Evolutionary conservation across 306 rosid species (phyloP).

Genomic region (Prunus mongolica): DNA sequence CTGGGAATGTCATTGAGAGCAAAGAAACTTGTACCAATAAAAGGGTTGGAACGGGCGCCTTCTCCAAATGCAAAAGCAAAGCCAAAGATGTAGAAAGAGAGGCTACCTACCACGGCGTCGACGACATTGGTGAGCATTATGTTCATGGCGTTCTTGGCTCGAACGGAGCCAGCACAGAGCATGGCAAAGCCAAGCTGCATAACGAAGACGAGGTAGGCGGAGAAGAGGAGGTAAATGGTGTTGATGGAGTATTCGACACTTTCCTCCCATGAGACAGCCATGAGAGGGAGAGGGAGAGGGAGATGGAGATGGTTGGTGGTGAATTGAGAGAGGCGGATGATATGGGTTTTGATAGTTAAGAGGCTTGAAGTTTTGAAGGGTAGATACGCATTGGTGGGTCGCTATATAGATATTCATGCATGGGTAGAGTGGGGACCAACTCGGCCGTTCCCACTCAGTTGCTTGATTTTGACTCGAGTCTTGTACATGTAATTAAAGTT

Average conservation of each 20-base stretch:
- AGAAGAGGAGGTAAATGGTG: conserved; percentile 69
- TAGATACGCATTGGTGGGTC: neutral
- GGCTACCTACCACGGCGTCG: conserved; percentile 74
- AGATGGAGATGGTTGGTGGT: conserved; percentile 3
- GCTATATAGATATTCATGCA: neutral
- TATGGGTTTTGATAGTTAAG: neutral
- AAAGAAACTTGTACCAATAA: conserved; percentile 59
- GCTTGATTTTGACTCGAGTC: no score
- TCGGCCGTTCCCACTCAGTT: no score
- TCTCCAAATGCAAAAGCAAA: conserved; percentile 72
- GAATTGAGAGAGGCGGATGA: neutral
- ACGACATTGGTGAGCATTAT: conserved; percentile 80
- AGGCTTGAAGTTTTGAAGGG: conserved; percentile 8
- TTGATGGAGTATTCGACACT: conserved; percentile 63
- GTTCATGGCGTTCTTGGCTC: conserved; percentile 79
- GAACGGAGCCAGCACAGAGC: conserved; percentile 83
- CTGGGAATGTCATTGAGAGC: conserved; percentile 41
- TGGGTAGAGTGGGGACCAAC: neutral
- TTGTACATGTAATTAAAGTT: no score
- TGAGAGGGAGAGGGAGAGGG: conserved; percentile 6
- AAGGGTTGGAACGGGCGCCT: conserved; percentile 48
- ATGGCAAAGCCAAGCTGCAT: conserved; percentile 86
- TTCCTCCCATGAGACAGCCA: conserved; percentile 67
- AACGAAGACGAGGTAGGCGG: conserved; percentile 69
- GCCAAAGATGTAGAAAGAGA: conserved; percentile 77